These are phyloP conservation scores for Hypoxylon sp. DNA, from an alignment of 2,329 filamentous ascomycete genomes.

Conservation along the genomic window DNA sequence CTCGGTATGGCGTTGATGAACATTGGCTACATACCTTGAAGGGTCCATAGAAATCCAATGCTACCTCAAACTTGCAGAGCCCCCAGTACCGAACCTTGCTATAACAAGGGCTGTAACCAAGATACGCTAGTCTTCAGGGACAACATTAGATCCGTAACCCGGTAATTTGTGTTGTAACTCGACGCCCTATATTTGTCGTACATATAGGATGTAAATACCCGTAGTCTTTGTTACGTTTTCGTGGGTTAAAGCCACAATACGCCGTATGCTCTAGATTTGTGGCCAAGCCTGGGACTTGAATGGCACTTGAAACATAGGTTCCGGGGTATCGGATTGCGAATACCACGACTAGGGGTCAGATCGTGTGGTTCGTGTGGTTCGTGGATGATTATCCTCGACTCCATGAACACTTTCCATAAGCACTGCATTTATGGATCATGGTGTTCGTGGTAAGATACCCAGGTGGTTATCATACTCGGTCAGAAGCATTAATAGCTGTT, in stretches of 20 bases:
- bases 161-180: not conserved
- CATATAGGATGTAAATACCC: not conserved
- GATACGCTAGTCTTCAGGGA: not conserved
- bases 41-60: slow-evolving; percentile 20
- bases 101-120: not conserved
- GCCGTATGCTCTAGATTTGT: not conserved
- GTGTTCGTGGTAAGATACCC: not conserved
- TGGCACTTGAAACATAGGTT: not conserved
- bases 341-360: not conserved
- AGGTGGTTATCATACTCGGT: not conserved
- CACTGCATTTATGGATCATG: no score
- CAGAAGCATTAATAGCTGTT: not conserved
- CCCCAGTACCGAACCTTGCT: not conserved
- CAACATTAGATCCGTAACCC: not conserved
- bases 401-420: not conserved
- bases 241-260: not conserved
- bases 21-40: slow-evolving; percentile 4
- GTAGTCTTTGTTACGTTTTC: not conserved
- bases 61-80: not conserved
- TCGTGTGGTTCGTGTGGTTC: not conserved
- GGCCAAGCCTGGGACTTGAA: not conserved
- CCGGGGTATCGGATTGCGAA: not conserved
- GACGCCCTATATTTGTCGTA: not conserved
- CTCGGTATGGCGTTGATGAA: not conserved
- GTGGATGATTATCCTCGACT: not conserved